These are phyloP conservation scores for Coccomyxa subellipsoidea DNA, from an alignment of 163 green algal species.

Conservation along the genomic window DNA sequence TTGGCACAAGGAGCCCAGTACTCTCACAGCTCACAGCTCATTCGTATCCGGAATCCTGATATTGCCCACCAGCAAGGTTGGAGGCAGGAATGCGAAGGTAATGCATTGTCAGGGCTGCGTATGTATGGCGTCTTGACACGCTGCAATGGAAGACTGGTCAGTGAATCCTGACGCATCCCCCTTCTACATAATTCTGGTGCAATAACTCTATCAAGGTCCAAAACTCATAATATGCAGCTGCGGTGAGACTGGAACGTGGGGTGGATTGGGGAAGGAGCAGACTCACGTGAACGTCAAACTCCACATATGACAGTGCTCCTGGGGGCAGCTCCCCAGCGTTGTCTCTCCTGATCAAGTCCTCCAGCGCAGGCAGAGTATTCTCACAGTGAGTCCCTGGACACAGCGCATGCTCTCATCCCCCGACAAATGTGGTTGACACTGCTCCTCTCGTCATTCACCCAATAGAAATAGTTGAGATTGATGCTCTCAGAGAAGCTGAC, in stretches of 20 bases:
- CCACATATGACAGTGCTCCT: slow-evolving; percentile 17
- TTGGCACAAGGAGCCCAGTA: background rate
- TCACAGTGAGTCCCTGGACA: slow-evolving; percentile 18
- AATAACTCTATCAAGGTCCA: no score
- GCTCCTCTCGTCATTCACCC: background rate
- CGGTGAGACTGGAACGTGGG: no score
- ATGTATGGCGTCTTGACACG: no score
- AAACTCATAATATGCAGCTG: no score
- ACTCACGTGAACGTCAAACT: slow-evolving; percentile 36
- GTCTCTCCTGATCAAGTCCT: slow-evolving; percentile 18
- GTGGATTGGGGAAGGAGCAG: no score
- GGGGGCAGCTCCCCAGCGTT: background rate
- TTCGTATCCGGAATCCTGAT: background rate
- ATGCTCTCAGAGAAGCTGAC: no score
- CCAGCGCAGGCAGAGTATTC: slow-evolving; percentile 27
- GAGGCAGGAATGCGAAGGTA: background rate
- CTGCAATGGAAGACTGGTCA: no score
- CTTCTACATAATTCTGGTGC: no score
- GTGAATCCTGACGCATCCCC: no score
- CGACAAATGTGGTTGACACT: background rate
- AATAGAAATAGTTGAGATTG: background rate
- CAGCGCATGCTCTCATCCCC: background rate
- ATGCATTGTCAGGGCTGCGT: no score
- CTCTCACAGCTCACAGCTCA: background rate
- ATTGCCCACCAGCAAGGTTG: background rate